phyloP scores from a whole-genome alignment of 202 grass and related monocot species.

The Saccharum hybrid region DNA sequence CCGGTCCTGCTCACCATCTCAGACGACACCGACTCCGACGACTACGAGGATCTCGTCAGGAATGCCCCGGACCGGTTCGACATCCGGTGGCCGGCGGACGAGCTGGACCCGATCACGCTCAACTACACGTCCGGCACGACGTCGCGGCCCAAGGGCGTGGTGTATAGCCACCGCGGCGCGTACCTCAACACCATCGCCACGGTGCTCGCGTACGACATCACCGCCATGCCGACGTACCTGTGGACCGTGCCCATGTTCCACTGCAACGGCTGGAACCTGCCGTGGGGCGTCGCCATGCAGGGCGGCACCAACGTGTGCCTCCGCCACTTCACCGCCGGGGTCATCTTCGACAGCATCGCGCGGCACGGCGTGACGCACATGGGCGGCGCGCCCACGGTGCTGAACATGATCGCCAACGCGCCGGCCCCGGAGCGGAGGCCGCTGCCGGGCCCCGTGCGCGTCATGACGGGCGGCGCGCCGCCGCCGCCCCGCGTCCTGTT shows the following conservation, averaged over 20 bases:
- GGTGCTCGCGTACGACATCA: slow-evolving; percentile 39
- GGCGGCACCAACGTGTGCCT: slow-evolving; percentile 76
- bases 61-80: slow-evolving; percentile 38
- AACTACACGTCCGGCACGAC: slow-evolving; percentile 93
- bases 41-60: slow-evolving; percentile 26
- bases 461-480: slow-evolving; percentile 76
- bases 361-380: slow-evolving; percentile 56
- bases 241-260: slow-evolving; percentile 96
- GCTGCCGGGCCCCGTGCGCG: slow-evolving; percentile 46
- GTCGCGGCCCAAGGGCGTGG: slow-evolving; percentile 78
- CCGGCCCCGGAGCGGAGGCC: slow-evolving; percentile 40
- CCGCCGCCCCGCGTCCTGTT: slow-evolving; percentile 57
- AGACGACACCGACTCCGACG: too few relatives aligned
- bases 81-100: too few relatives aligned
- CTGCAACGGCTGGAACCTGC: slow-evolving; percentile 83
- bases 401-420: slow-evolving; percentile 66
- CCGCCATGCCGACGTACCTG: slow-evolving; percentile 39
- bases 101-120: slow-evolving; percentile 62
- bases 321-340: slow-evolving; percentile 61
- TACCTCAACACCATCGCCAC: slow-evolving; percentile 71
- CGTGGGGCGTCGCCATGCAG: slow-evolving; percentile 78
- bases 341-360: slow-evolving; percentile 67
- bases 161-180: slow-evolving; percentile 77
- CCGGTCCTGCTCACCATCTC: slow-evolving; percentile 18
- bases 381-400: slow-evolving; percentile 73